A percentile compares a stretch with the other conserved stretches of the same genome.
phyloP scores from a whole-genome alignment of 1,139 yeast genomes.

The Kodamaea derodonti region DNA sequence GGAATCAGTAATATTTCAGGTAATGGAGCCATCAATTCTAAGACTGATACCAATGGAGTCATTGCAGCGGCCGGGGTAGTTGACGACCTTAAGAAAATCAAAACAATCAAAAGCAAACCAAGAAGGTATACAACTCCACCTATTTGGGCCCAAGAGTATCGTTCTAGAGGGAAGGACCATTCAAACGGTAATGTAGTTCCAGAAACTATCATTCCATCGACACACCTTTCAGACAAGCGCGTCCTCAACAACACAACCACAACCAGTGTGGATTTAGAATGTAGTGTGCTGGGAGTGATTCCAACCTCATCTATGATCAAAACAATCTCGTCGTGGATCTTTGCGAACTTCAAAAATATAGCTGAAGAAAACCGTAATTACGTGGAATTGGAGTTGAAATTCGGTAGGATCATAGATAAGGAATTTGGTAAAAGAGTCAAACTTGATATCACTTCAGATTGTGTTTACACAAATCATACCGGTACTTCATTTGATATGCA shows the following conservation, averaged over 20 bases:
- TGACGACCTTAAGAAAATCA: constrained; percentile 16
- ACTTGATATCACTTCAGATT: constrained; percentile 74
- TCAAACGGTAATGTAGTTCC: constrained; percentile 8
- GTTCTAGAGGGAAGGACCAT: constrained; percentile 26
- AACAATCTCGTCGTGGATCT: constrained; percentile 84
- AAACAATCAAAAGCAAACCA: constrained; percentile 43
- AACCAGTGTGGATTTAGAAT: constrained; percentile 42
- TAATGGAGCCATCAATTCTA: background rate
- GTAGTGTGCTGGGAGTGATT: constrained; percentile 65
- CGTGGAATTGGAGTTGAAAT: constrained; percentile 78
- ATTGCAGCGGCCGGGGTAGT: background rate
- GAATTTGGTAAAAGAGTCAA: constrained; percentile 59
- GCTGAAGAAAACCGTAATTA: constrained; percentile 55
- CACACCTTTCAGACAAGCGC: constrained; percentile 19
- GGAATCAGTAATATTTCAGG: too few relatives aligned
- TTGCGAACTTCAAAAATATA: constrained; percentile 69
- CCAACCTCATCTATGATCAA: constrained; percentile 84
- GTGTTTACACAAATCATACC: constrained; percentile 55
- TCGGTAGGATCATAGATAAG: constrained; percentile 73
- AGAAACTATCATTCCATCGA: constrained; percentile 3
- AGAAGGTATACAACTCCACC: constrained; percentile 65
- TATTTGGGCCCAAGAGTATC: constrained; percentile 79
- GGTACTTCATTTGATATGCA: constrained; percentile 67
- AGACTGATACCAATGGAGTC: background rate
- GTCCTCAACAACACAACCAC: constrained; percentile 36